Percentiles rank a stretch among this genome's conserved stretches.
Conservation (phyloP, 2,329 filamentous ascomycete genomes). For the Macrophomina tecta region DNA sequence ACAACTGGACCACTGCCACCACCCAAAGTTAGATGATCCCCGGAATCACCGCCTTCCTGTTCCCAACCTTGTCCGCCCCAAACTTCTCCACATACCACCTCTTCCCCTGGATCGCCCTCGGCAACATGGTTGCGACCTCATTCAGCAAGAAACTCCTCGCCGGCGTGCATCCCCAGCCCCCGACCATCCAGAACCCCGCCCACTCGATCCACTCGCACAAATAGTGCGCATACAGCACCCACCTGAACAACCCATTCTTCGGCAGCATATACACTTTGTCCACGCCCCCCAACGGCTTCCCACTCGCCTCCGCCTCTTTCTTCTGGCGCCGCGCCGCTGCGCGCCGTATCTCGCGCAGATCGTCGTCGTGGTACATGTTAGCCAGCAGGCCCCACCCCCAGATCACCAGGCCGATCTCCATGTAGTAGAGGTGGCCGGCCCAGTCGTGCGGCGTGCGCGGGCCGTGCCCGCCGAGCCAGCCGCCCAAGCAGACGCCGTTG, state of each 20-base stretch:
- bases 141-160: constrained; percentile 84
- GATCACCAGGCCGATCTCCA: constrained; percentile 70
- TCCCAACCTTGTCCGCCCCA: constrained; percentile 78
- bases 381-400: constrained; percentile 78
- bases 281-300: constrained; percentile 58
- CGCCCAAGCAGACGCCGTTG: constrained; percentile 79
- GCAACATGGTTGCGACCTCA: constrained; percentile 88
- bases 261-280: constrained; percentile 90
- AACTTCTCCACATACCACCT: constrained; percentile 89
- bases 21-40: constrained; percentile 52
- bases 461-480: constrained; percentile 83
- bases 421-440: constrained; percentile 51
- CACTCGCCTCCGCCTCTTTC: constrained; percentile 52
- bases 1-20: no score
- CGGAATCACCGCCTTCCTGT: constrained; percentile 75
- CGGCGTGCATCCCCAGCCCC: constrained; percentile 69
- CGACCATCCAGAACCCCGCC: constrained; percentile 83
- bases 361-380: constrained; percentile 90
- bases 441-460: constrained; percentile 65
- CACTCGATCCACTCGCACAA: constrained; percentile 98
- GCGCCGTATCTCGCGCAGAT: constrained; percentile 83
- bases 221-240: constrained; percentile 90
- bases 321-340: constrained; percentile 67
- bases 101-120: constrained; percentile 79
- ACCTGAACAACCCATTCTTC: constrained; percentile 79